These are phyloP conservation scores for Citrus hindsii DNA, from an alignment of 345 rosid genomes.

Conservation along the genomic window DNA sequence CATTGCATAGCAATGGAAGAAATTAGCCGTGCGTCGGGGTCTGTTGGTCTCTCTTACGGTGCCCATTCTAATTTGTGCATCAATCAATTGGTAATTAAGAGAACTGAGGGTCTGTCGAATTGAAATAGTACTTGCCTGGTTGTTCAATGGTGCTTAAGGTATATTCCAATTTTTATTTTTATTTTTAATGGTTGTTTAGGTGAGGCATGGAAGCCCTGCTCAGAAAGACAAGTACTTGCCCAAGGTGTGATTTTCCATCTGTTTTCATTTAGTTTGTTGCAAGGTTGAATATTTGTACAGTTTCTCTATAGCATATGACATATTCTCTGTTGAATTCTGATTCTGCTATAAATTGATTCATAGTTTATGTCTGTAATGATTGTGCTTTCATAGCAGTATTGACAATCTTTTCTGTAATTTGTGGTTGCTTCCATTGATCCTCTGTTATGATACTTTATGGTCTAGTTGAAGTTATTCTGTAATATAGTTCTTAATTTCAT, in stretches of 20 bases:
- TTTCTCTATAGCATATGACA: not conserved
- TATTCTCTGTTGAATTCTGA: not conserved
- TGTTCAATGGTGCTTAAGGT: not conserved
- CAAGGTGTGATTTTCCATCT: constrained; percentile 47
- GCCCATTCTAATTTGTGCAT: constrained; percentile 95
- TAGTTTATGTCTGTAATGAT: not conserved
- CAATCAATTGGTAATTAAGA: constrained; percentile 79
- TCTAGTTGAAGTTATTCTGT: not conserved
- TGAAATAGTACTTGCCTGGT: not conserved
- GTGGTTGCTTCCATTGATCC: not conserved
- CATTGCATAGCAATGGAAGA: constrained; percentile 94
- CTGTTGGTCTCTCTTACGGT: constrained; percentile 88
- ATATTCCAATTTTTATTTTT: not conserved
- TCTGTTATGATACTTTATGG: not conserved
- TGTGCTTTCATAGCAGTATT: not conserved
- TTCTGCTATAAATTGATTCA: not conserved
- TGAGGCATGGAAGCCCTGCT: constrained; percentile 71
- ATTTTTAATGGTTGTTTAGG: constrained; percentile 40
- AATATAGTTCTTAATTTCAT: not conserved
- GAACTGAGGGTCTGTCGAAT: not conserved
- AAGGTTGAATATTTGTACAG: not conserved
- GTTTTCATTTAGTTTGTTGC: not conserved
- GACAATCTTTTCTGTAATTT: not conserved
- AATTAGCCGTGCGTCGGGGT: constrained; percentile 87
- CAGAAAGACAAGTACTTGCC: constrained; percentile 89